Conservation (phyloP, 129 eudicot species). For the Chrysanthemum seticuspe region DNA sequence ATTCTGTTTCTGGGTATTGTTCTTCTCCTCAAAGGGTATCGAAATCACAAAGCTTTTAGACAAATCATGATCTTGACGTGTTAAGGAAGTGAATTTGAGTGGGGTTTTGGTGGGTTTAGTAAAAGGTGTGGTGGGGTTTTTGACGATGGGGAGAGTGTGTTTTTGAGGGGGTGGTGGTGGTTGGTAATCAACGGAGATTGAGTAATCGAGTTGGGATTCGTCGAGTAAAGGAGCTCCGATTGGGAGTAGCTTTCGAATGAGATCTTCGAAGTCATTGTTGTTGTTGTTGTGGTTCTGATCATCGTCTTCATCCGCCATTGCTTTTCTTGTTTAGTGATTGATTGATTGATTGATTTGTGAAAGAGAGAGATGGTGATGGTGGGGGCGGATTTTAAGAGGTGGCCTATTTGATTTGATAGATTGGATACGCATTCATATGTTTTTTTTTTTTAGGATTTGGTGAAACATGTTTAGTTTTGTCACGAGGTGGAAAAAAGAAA, state of each 20-base stretch:
- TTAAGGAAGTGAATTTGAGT: constrained; percentile 1
- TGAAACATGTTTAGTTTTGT: no score
- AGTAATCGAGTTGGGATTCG: constrained; percentile 59
- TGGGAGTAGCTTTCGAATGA: constrained; percentile 48
- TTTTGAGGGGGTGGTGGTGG: constrained; percentile 12
- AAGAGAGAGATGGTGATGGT: constrained; percentile 1
- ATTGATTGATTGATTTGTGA: background rate
- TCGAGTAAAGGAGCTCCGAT: constrained; percentile 66
- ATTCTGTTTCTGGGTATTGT: no score
- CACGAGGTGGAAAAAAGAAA: no score
- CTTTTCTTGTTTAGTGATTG: background rate
- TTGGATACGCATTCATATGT: no score
- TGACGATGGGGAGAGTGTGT: background rate
- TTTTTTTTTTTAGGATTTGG: no score
- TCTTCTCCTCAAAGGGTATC: no score
- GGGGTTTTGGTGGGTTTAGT: constrained; percentile 20
- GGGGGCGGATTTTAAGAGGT: constrained; percentile 35
- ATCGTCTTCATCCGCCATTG: constrained; percentile 2
- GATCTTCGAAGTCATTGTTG: constrained; percentile 30
- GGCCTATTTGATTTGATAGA: background rate
- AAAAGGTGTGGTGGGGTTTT: background rate
- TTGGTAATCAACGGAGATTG: constrained; percentile 55
- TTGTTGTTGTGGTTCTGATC: background rate
- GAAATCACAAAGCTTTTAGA: background rate
- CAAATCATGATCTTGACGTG: background rate